Evolutionary conservation across 257 asterid species (phyloP).

Genomic region (Lantana camara): DNA sequence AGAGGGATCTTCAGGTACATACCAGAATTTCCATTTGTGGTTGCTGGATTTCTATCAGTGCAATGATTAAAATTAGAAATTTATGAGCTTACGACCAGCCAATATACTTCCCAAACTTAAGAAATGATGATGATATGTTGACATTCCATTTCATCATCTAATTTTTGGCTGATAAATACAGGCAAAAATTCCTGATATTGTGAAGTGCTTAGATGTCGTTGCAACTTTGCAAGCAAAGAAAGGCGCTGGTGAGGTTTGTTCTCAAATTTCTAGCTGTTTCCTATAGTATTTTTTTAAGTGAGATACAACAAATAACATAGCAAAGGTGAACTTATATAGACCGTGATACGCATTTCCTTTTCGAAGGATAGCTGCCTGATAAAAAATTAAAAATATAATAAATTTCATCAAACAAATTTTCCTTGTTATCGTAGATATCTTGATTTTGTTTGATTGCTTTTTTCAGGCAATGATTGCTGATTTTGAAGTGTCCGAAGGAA

Average conservation of each 20-base stretch:
- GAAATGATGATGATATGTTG: neutral
- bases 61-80: neutral
- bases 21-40: conserved; percentile 2
- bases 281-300: neutral
- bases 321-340: neutral
- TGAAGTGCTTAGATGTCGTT: conserved; percentile 67
- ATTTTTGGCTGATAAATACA: conserved; percentile 28
- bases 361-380: neutral
- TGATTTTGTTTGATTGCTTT: neutral
- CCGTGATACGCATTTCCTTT: neutral
- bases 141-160: conserved; percentile 3
- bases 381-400: neutral
- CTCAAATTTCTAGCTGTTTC: conserved; percentile 9
- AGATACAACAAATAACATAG: neutral
- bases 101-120: too few relatives aligned
- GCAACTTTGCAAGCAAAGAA: conserved; percentile 68
- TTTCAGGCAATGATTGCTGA: conserved; percentile 66
- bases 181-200: conserved; percentile 84
- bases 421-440: conserved; percentile 9
- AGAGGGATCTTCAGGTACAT: conserved; percentile 73
- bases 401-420: conserved; percentile 5
- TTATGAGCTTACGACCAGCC: neutral
- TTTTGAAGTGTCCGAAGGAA: conserved; percentile 85
- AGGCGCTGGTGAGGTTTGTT: conserved; percentile 68
- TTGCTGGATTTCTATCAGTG: neutral